phyloP scores from a whole-genome alignment of 352 stramenopile genomes.

The Pythium phragmitis region DNA sequence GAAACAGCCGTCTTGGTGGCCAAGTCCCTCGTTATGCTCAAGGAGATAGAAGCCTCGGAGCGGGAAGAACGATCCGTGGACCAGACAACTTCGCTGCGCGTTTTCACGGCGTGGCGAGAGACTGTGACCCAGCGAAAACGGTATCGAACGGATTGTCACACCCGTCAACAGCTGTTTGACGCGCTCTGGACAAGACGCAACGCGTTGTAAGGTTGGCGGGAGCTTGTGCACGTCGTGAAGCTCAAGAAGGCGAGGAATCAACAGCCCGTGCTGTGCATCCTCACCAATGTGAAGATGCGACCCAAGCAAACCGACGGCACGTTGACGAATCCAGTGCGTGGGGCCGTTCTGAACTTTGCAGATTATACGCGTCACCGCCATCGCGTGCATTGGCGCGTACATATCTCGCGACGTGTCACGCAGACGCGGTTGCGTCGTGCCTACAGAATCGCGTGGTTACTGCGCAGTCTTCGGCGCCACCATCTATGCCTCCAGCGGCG shows the following conservation, averaged over 20 bases:
- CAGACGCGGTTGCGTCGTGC: constrained; percentile 9
- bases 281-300: not conserved
- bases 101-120: constrained; percentile 16
- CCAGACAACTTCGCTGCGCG: not conserved
- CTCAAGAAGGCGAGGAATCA: not conserved
- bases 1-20: constrained; percentile 5
- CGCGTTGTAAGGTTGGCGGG: constrained; percentile 1
- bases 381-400: constrained; percentile 13
- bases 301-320: not conserved
- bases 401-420: not conserved
- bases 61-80: not conserved
- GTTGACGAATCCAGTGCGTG: not conserved
- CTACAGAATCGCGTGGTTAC: constrained; percentile 23
- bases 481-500: constrained; percentile 28
- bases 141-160: not conserved
- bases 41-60: constrained; percentile 8
- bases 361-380: constrained; percentile 12
- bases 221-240: not conserved
- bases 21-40: constrained; percentile 3
- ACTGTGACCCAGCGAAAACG: not conserved
- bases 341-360: not conserved
- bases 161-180: not conserved
- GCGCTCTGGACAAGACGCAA: not conserved
- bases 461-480: constrained; percentile 29
- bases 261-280: constrained; percentile 12